These are phyloP conservation scores for Acacia concinna DNA, from an alignment of 331 rosid species.

Conservation along the genomic window DNA sequence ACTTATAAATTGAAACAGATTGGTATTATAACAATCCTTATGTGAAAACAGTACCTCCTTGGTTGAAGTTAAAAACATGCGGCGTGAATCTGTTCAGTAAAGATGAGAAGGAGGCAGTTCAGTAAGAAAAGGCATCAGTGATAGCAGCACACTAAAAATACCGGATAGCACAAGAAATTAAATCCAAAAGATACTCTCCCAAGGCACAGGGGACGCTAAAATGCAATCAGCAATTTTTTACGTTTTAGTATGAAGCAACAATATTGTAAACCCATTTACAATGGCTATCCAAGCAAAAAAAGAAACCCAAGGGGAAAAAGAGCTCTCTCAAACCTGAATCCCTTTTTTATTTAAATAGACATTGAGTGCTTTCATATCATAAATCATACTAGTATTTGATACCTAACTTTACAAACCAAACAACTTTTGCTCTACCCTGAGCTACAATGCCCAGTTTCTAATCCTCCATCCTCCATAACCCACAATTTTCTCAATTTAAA, in stretches of 20 bases:
- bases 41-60: slow-evolving; percentile 50
- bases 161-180: background rate
- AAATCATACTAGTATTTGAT: background rate
- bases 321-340: background rate
- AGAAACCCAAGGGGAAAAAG: background rate
- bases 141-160: background rate
- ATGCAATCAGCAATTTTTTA: background rate
- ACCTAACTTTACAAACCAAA: background rate
- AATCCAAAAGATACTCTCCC: background rate
- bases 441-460: background rate
- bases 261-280: background rate
- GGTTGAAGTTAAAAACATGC: slow-evolving; percentile 39
- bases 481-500: background rate
- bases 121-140: background rate
- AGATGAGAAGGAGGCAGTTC: background rate
- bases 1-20: too few species aligned
- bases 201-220: background rate
- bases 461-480: background rate
- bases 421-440: background rate
- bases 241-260: background rate
- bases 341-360: background rate
- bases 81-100: slow-evolving; percentile 47
- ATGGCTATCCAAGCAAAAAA: background rate
- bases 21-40: background rate
- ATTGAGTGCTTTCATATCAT: background rate